Evolutionary conservation across 2,329 filamentous ascomycete genomes (phyloP).

Genomic region (Botrytis hyacinthi): DNA sequence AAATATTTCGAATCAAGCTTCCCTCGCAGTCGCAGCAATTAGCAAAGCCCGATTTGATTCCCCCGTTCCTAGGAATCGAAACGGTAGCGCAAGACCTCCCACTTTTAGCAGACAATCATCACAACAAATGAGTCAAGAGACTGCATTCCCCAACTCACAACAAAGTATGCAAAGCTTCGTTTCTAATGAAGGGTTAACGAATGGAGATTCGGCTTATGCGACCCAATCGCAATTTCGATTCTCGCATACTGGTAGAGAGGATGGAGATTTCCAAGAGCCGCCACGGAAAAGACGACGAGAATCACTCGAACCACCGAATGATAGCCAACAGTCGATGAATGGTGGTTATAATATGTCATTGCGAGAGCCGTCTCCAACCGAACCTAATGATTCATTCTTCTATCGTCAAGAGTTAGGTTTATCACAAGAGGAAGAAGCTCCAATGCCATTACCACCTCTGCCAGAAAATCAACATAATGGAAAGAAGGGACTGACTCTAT

Average conservation of each 20-base stretch:
- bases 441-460: constrained; percentile 63
- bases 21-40: constrained; percentile 90
- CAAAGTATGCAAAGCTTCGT: constrained; percentile 72
- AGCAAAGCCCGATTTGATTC: constrained; percentile 95
- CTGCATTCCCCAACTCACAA: constrained; percentile 75
- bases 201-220: constrained; percentile 65
- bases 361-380: constrained; percentile 68
- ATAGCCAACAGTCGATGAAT: constrained; percentile 38
- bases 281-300: constrained; percentile 73
- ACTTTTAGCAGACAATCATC: constrained; percentile 72
- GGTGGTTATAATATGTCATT: constrained; percentile 50
- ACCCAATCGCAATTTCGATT: constrained; percentile 47
- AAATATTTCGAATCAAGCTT: constrained; percentile 91
- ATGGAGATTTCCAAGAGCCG: constrained; percentile 65
- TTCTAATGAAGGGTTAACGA: constrained; percentile 71
- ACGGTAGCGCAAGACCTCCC: constrained; percentile 59
- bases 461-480: constrained; percentile 60
- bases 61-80: constrained; percentile 65
- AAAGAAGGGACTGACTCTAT: constrained; percentile 71
- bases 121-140: constrained; percentile 62
- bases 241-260: constrained; percentile 40
- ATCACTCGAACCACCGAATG: constrained; percentile 49
- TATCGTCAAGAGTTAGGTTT: constrained; percentile 48
- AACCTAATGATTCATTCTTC: constrained; percentile 76
- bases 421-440: constrained; percentile 51